Evolutionary conservation across 148 eudicot genomes (phyloP).

Genomic region (Diospyros lotus): DNA sequence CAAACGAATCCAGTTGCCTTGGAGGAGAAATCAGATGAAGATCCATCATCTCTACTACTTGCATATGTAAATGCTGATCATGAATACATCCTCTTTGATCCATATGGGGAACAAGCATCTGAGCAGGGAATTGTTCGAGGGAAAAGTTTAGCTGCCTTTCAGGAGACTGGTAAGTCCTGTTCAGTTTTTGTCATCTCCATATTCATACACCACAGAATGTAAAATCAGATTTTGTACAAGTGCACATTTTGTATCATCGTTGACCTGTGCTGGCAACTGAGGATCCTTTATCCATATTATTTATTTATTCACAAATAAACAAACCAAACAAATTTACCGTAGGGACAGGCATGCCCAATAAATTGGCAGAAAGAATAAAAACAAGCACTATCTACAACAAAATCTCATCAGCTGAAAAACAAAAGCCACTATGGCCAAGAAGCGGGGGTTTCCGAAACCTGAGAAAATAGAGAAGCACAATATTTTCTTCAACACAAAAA

Average conservation of each 20-base stretch:
- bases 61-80: conserved; percentile 59
- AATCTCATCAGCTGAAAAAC: too few species aligned
- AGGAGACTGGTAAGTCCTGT: conserved; percentile 51
- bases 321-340: too few species aligned
- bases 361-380: too few species aligned
- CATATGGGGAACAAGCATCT: conserved; percentile 35
- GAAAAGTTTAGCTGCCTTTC: conserved; percentile 23
- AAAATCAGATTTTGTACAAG: not conserved
- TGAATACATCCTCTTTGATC: conserved; percentile 75
- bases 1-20: conserved; percentile 19
- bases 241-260: not conserved
- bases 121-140: conserved; percentile 25
- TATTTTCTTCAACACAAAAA: too few species aligned
- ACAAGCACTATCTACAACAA: too few species aligned
- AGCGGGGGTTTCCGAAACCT: too few species aligned
- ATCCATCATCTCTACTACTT: conserved; percentile 33
- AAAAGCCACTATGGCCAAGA: too few species aligned
- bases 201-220: not conserved
- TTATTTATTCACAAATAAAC: not conserved
- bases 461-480: too few species aligned
- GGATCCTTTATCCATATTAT: not conserved
- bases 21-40: conserved; percentile 38
- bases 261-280: too few species aligned
- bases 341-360: too few species aligned
- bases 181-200: not conserved